Conservation (phyloP, 805 yeast species). For the Yamadazyma paraphyllophila region DNA sequence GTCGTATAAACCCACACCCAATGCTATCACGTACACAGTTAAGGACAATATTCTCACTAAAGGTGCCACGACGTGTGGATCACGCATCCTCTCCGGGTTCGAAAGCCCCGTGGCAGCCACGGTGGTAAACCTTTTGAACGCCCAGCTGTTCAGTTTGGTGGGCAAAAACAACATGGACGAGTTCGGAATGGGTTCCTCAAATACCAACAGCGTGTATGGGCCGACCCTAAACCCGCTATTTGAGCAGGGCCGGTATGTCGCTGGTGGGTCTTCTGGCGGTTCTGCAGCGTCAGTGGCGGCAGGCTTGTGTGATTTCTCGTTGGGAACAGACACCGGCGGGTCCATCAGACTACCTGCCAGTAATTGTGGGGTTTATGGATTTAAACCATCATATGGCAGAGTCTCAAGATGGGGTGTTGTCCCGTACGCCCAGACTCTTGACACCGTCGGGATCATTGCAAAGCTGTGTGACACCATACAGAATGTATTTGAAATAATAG, state of each 20-base stretch:
- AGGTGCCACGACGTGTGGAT: constrained; percentile 77
- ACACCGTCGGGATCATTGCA: constrained; percentile 85
- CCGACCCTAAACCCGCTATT: constrained; percentile 54
- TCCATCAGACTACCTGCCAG: constrained; percentile 91
- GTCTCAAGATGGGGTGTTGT: constrained; percentile 89
- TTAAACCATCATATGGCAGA: constrained; percentile 92
- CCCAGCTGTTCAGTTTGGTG: constrained; percentile 50
- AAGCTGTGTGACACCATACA: constrained; percentile 43
- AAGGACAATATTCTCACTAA: constrained; percentile 79
- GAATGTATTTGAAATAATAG: constrained; percentile 54
- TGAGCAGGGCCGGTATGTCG: constrained; percentile 25
- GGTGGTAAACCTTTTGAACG: constrained; percentile 51
- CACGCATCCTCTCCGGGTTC: constrained; percentile 58
- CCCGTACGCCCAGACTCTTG: constrained; percentile 90
- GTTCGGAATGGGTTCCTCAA: constrained; percentile 94
- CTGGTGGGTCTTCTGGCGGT: constrained; percentile 97
- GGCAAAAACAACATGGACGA: constrained; percentile 95
- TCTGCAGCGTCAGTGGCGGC: constrained; percentile 89
- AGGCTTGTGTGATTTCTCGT: constrained; percentile 63
- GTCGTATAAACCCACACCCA: not conserved
- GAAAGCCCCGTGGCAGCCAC: constrained; percentile 82
- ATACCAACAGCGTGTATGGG: constrained; percentile 55
- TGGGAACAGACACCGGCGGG: constrained; percentile 98
- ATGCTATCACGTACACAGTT: constrained; percentile 11
- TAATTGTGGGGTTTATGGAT: constrained; percentile 78